Conservation (phyloP, 345 rosid genomes). For the Passiflora organensis region DNA sequence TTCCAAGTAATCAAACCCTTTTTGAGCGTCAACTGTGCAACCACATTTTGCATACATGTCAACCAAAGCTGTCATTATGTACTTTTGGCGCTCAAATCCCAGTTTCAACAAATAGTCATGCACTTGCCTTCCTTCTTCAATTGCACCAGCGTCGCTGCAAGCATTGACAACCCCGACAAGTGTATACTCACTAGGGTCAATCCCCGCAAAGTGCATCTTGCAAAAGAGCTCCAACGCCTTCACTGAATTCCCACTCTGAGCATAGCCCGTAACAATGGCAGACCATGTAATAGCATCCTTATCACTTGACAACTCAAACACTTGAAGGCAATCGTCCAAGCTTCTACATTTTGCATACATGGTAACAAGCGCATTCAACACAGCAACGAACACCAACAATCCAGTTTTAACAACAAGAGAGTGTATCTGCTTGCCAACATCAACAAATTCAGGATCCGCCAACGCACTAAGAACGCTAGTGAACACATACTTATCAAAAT, state of each 20-base stretch:
- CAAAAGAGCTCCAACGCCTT: constrained; percentile 57
- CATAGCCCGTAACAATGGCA: constrained; percentile 77
- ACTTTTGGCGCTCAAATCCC: constrained; percentile 60
- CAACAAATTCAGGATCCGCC: constrained; percentile 36
- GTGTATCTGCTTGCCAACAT: constrained; percentile 54
- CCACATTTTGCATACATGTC: constrained; percentile 30
- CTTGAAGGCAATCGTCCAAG: constrained; percentile 46
- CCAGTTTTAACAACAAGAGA: constrained; percentile 49
- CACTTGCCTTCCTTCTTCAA: constrained; percentile 65
- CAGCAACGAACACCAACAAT: constrained; percentile 42
- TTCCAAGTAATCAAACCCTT: constrained; percentile 13
- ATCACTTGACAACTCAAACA: constrained; percentile 56
- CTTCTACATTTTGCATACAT: constrained; percentile 73
- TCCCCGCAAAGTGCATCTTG: constrained; percentile 55
- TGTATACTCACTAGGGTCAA: constrained; percentile 61
- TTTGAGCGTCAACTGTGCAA: constrained; percentile 11
- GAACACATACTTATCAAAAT: constrained; percentile 56
- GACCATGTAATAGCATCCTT: constrained; percentile 85
- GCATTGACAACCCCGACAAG: constrained; percentile 78
- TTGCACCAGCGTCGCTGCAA: constrained; percentile 55
- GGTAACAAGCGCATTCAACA: constrained; percentile 60
- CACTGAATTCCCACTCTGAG: constrained; percentile 63
- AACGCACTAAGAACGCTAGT: constrained; percentile 66
- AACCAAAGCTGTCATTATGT: constrained; percentile 39
- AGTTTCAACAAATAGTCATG: constrained; percentile 56